Evolutionary conservation across 495 filamentous ascomycete genomes (phyloP), one percentile per base, ranked within the genome.

Genomic region (Penicillium ucsense): DNA sequence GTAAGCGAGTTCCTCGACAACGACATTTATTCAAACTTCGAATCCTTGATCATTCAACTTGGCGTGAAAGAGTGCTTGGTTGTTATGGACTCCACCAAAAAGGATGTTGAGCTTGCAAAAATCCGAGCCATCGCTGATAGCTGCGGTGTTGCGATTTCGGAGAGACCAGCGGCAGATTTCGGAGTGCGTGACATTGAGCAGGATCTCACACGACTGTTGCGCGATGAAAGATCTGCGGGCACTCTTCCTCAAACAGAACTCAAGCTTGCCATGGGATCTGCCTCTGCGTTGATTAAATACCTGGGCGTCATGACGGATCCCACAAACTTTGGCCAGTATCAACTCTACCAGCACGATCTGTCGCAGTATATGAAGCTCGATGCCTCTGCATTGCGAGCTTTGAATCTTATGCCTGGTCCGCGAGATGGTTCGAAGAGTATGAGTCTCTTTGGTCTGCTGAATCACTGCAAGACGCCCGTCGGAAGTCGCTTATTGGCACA

Each of bases 301-400:
- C 76, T 99, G n/a, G 84, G 84, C 10, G 84, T 94, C 3, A 69
- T 99, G 67, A 84, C 88, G 28, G 94, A 99, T 57, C 68, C 87
- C 10, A 86, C 87, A 20, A 97, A 99, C 62, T 96, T 95, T 62
- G 92, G 92, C 2, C 89, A 97, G 60, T 99, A 89, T 60, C 88
- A 91, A 56, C 79, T 99, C 28, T 97, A 96, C 57, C 92, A 99
- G 60, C 94, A 97, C 65, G 94, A 99, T 61, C 66, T 99, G 30
- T 83, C 89, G 8, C 92, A 99, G 59, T 99, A 88, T 57, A 99
- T 99, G 92, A 97, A 95, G 67, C 80, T 99, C 8, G 92, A 99
- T 72, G 86, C 94, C 8, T 88, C 92, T 4, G 92, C 92, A 3
- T 71, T 99, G 10, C 88, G 91, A 49, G 92, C 92, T 8, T 76